Evolutionary conservation across 768 basidiomycete species (phyloP), one percentile per base, ranked within the genome.

Genomic region (Xerocomus potaroensis): DNA sequence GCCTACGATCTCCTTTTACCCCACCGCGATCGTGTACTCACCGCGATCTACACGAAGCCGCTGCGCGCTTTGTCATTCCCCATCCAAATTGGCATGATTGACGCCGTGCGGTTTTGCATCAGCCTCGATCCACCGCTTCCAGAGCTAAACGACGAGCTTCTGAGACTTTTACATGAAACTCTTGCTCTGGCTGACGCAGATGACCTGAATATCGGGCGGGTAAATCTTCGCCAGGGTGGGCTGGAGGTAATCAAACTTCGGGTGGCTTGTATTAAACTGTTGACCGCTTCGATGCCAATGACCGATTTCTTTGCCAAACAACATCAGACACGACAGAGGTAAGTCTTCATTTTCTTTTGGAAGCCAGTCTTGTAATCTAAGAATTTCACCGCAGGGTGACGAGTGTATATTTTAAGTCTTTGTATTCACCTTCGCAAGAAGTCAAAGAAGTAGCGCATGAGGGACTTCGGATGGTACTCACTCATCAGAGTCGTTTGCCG

Each of bases 21-120:
- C 14, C 86, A 93, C 57, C 84, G 91, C 38, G 91, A 93, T 52
- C 83, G 91, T 24, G 84, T 98, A 70, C 74, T 98, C 31, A 79
- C 81, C 15, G 80, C 86, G 2, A 93, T 99, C 54, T 98, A 87
- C 70, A 90, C 88, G n/a, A 97, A 98, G 61, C 96, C 96, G 11
- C 77, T 99, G 16, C 78, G 96, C 43, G 96, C 96, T 0, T 76
- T 99, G 21, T 93, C 93, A 2, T 94, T 97, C 63, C 77, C 86
- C 14, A 91, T 91, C 58, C 96, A 98, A 65, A 96, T 98, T 47
- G 96, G 94, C 24, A 93, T 97, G 79, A 92, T 98, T 49, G 96
- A 98, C 58, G 92, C 92, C 15, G 83, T 98, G 49, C 87, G 94
- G 9, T 99, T 93, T 64, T 91, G 91, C 62, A 81, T 99, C 51